Evolutionary conservation across 345 rosid species (phyloP), one percentile per base, ranked within the genome.

Genomic region (Aquilaria malaccensis): DNA sequence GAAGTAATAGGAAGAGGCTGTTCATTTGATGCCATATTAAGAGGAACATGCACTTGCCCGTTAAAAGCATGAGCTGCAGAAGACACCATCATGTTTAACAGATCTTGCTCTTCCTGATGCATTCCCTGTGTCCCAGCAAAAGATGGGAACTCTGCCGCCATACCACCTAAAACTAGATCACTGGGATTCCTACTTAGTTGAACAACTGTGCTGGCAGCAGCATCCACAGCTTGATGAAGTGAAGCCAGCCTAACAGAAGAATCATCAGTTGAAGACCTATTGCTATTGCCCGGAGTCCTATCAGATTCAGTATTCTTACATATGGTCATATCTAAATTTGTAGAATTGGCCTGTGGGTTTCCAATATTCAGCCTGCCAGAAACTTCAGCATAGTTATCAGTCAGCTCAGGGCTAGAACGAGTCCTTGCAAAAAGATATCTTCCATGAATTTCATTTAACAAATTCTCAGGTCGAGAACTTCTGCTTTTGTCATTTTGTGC

Each of bases 81-180:
- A 48, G 43, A 37, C 22, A 61, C 62, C 66, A 60, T 56, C 52
- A 62, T 41, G 56, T 55, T 61, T 33, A 65, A 58, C 29, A 50
- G 54, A 55, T 65, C 62, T 37, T 65, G 69, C 41, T 60, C 67
- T 56, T 61, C 67, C 52, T 72, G 75, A 58, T 47, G 45, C 72
- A 59, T 51, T 45, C 30, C 50, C 56, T 11, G 7, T 51, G 59
- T 61, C 58, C 57, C 75, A 10, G 33, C 29, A 41, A 30, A n/a
- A 58, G 64, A 37, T 46, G 13, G 59, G 41, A 2, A 10, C 32
- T 62, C 56, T 33, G 62, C 54, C 12, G 30, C 59, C 9, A 11
- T 13, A 7, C 51, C 43, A 13, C 63, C 63, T 30, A 52, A 13
- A 11, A 41, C 14, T 3, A 58, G 55, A 58, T 15, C 64, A 29